phyloP scores from a whole-genome alignment of 2,329 filamentous ascomycete genomes.

The Pyricularia sp. region DNA sequence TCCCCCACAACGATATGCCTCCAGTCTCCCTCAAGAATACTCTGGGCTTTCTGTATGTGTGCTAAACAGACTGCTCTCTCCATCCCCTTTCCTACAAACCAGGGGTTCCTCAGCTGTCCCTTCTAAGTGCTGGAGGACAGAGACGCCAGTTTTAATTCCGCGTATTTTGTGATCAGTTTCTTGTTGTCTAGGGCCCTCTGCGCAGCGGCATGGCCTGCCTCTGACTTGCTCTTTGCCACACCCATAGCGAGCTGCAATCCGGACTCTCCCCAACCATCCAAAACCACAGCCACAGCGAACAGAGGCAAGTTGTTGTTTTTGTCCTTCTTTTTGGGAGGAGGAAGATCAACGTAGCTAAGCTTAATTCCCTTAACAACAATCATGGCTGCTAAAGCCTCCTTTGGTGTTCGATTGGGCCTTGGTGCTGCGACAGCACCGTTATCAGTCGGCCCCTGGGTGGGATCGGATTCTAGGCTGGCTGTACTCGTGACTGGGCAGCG shows the following conservation, averaged over 20 bases:
- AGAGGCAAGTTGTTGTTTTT: constrained; percentile 42
- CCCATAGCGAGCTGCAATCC: constrained; percentile 50
- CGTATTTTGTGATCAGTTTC: constrained; percentile 46
- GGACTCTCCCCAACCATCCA: constrained; percentile 61
- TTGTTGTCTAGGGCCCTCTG: constrained; percentile 54
- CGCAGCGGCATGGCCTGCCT: constrained; percentile 61
- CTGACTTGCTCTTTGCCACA: constrained; percentile 55
- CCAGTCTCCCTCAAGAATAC: not conserved
- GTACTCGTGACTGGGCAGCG: not conserved
- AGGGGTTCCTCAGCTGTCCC: not conserved
- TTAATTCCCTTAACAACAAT: constrained; percentile 49
- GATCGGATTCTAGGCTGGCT: not conserved
- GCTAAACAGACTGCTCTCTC: not conserved
- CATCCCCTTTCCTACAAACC: not conserved
- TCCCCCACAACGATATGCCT: not conserved
- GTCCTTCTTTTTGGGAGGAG: constrained; percentile 41
- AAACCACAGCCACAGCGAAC: constrained; percentile 54
- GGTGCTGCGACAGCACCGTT: constrained; percentile 7
- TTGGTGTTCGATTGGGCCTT: constrained; percentile 28
- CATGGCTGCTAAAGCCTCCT: constrained; percentile 39
- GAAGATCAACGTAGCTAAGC: constrained; percentile 52
- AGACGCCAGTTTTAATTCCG: constrained; percentile 35
- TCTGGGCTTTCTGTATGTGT: not conserved
- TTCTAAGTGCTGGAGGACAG: not conserved
- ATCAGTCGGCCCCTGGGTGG: constrained; percentile 5